Evolutionary conservation across 139 green algal genomes (phyloP).

Genomic region (Axilococcus clingmanii): DNA sequence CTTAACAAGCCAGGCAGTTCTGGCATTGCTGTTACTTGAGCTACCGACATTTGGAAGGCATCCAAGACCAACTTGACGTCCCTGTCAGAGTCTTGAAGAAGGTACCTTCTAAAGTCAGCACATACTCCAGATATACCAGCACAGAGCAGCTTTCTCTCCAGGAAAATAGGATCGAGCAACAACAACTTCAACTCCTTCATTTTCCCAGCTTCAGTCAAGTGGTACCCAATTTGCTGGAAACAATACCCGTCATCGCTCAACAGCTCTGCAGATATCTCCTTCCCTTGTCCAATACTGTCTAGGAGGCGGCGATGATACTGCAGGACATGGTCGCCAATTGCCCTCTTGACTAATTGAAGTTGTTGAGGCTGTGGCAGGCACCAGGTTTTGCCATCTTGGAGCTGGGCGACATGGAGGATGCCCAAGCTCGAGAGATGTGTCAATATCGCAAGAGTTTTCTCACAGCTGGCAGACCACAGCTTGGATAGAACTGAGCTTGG

Average conservation of each 20-base stretch:
- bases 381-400: constrained; percentile 31
- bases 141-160: constrained; percentile 65
- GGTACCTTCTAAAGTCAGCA: constrained; percentile 58
- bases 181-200: constrained; percentile 28
- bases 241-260: constrained; percentile 54
- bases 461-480: constrained; percentile 37
- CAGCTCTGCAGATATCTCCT: not conserved
- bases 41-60: constrained; percentile 70
- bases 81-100: constrained; percentile 16
- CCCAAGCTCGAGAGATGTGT: constrained; percentile 16
- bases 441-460: constrained; percentile 11
- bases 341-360: constrained; percentile 23
- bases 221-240: constrained; percentile 53
- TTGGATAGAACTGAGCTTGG: constrained; percentile 36
- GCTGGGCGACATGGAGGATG: constrained; percentile 27
- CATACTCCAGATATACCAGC: constrained; percentile 54
- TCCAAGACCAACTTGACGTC: constrained; percentile 48
- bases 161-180: constrained; percentile 54
- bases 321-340: constrained; percentile 21
- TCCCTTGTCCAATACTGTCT: no score
- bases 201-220: constrained; percentile 41
- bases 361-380: constrained; percentile 27
- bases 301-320: constrained; percentile 17
- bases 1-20: constrained; percentile 46
- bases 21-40: constrained; percentile 45